These are phyloP conservation scores for Neurospora discreta DNA, from an alignment of 495 filamentous ascomycete species.

Conservation along the genomic window DNA sequence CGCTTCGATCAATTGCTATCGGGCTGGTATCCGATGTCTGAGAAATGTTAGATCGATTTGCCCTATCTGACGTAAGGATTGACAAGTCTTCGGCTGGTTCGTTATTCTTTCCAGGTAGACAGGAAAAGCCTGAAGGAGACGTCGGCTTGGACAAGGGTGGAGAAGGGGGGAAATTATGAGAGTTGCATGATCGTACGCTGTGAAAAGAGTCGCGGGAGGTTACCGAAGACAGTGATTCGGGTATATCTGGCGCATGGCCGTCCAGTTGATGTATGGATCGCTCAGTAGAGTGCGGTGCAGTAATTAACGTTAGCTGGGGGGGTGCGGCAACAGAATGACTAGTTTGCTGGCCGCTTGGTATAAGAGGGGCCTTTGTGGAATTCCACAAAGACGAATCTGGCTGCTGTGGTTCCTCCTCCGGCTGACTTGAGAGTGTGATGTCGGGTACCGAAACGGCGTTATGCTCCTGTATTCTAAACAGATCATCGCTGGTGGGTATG, in stretches of 20 bases:
- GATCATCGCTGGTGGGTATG: neutral
- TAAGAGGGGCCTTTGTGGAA: neutral
- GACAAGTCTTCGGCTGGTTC: constrained; percentile 1
- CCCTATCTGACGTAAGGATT: constrained; percentile 29
- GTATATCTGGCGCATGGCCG: constrained; percentile 4
- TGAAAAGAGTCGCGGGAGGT: constrained; percentile 37
- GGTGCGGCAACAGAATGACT: constrained; percentile 26
- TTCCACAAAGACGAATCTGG: neutral
- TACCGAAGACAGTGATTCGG: constrained; percentile 17
- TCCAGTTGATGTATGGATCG: neutral
- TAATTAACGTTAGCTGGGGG: constrained; percentile 22
- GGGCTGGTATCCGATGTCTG: constrained; percentile 7
- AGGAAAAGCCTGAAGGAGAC: constrained; percentile 28
- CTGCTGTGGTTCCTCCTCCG: neutral
- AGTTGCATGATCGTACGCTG: constrained; percentile 47
- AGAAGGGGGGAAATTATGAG: constrained; percentile 38
- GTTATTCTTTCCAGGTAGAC: constrained; percentile 20
- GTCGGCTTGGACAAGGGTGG: constrained; percentile 31
- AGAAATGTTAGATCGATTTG: constrained; percentile 28
- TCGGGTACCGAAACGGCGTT: neutral
- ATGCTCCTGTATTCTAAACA: neutral
- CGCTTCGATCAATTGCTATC: neutral
- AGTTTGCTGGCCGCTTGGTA: constrained; percentile 16
- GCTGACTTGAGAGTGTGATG: neutral
- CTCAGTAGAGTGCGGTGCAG: constrained; percentile 20